These are phyloP conservation scores for Metschnikowia drakensbergensis DNA, from an alignment of 805 yeast genomes.

Conservation along the genomic window DNA sequence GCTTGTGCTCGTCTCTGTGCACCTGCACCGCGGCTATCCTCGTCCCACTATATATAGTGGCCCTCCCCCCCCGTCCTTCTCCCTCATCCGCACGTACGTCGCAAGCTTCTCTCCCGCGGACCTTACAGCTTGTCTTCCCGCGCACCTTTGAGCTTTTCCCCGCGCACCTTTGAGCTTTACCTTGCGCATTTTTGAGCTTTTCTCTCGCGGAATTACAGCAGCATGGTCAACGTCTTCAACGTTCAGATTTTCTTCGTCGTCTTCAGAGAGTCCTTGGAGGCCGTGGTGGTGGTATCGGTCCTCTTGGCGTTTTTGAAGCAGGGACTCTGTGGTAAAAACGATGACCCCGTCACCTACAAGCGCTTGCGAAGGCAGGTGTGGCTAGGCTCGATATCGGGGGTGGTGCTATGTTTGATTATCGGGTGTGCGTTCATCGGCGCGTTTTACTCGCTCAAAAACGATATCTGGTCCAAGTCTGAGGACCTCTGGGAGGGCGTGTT, in stretches of 20 bases:
- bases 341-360: slow-evolving; percentile 54
- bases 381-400: slow-evolving; percentile 72
- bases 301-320: slow-evolving; percentile 87
- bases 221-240: slow-evolving; percentile 57
- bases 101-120: background rate
- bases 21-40: background rate
- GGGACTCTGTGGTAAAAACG: slow-evolving; percentile 58
- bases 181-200: background rate
- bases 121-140: background rate
- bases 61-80: background rate
- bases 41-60: background rate
- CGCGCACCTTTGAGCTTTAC: too few species aligned
- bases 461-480: slow-evolving; percentile 83
- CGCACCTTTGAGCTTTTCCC: too few species aligned
- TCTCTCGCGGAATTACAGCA: background rate
- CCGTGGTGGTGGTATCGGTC: slow-evolving; percentile 86
- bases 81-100: background rate
- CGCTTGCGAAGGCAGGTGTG: slow-evolving; percentile 73
- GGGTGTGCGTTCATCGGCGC: slow-evolving; percentile 96
- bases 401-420: slow-evolving; percentile 70
- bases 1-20: background rate
- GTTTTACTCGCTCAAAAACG: slow-evolving; percentile 73
- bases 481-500: slow-evolving; percentile 97
- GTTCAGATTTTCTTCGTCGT: slow-evolving; percentile 82
- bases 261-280: slow-evolving; percentile 91